A percentile compares a stretch with the other conserved stretches of the same genome.
Conservation (phyloP, 176 grass and related monocot genomes). For the Triticum urartu region DNA sequence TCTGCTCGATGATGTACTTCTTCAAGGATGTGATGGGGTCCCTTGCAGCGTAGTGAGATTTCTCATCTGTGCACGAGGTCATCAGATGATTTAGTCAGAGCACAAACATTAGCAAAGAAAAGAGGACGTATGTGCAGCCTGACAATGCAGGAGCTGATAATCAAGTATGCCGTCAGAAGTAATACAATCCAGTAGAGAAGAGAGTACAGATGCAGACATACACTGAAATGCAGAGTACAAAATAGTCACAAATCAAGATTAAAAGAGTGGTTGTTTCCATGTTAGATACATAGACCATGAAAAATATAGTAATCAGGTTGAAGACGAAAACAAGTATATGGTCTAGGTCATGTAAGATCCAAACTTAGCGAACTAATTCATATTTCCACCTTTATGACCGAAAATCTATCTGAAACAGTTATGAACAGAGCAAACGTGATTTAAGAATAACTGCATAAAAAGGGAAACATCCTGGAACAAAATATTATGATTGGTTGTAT, state of each 20-base stretch:
- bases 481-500: neutral
- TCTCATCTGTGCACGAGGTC: slow-evolving; percentile 65
- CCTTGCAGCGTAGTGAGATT: slow-evolving; percentile 68
- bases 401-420: neutral
- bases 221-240: neutral
- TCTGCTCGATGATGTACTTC: slow-evolving; percentile 69
- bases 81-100: neutral
- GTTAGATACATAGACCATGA: neutral
- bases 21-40: slow-evolving; percentile 77
- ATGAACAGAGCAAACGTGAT: neutral
- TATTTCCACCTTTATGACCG: neutral
- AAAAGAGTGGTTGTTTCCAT: neutral
- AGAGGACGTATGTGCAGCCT: neutral
- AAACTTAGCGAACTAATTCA: neutral
- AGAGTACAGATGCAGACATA: neutral
- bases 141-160: neutral
- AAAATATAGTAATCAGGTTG: neutral
- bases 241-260: neutral
- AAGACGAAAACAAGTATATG: neutral
- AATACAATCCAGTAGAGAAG: neutral
- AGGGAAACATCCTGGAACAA: neutral
- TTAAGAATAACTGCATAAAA: neutral
- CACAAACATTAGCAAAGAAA: neutral
- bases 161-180: neutral
- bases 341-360: neutral